Percentiles rank a stretch among this genome's conserved stretches.
These are phyloP conservation scores for Linnemannia hyalina DNA, from an alignment of 192 early-diverging fungal genomes.

Conservation along the genomic window DNA sequence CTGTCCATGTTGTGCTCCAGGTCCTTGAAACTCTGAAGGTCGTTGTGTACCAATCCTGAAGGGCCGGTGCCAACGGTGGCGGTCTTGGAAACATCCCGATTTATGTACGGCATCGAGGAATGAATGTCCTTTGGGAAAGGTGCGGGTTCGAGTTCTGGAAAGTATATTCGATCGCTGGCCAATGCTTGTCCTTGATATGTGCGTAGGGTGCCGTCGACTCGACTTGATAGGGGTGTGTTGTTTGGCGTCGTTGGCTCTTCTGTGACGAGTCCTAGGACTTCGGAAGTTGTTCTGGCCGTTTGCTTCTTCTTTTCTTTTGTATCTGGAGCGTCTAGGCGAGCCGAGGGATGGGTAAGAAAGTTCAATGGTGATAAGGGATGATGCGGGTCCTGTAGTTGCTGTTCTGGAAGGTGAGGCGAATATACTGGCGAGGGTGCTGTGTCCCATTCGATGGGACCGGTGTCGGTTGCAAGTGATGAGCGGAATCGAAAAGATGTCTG, in stretches of 20 bases:
- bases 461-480: not conserved
- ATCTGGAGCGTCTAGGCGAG: not conserved
- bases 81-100: constrained; percentile 4
- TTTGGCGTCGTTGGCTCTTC: not conserved
- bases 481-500: not conserved
- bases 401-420: not conserved
- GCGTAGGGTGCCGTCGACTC: not conserved
- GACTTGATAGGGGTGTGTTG: not conserved
- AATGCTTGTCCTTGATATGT: constrained; percentile 28
- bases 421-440: not conserved
- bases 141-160: constrained; percentile 29
- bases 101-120: constrained; percentile 32
- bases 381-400: not conserved
- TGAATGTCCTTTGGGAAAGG: constrained; percentile 47
- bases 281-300: not conserved
- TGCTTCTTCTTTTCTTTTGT: not conserved
- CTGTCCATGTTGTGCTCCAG: constrained; percentile 24
- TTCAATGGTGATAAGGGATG: not conserved
- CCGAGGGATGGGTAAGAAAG: not conserved
- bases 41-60: constrained; percentile 12
- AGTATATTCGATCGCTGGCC: not conserved
- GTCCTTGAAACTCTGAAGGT: constrained; percentile 31
- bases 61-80: not conserved
- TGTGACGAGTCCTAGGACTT: not conserved
- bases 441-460: constrained; percentile 2